A percentile compares a stretch with the other conserved stretches of the same genome.
These are phyloP conservation scores for Daldinia childiae DNA, from an alignment of 495 filamentous ascomycete genomes.

Conservation along the genomic window DNA sequence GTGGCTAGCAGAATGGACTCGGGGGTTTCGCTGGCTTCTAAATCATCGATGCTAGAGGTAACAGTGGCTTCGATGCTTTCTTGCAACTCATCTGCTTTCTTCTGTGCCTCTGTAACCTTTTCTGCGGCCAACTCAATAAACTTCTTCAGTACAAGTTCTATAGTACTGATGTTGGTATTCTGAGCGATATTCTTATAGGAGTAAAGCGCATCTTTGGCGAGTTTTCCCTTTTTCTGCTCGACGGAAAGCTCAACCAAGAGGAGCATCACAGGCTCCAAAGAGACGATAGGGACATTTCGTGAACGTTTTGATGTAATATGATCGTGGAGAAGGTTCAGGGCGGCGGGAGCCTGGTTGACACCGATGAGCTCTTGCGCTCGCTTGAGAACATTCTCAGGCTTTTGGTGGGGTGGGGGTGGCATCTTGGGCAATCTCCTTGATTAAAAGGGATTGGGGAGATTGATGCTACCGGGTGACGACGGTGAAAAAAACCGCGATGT, in stretches of 20 bases:
- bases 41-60: slow-evolving; percentile 80
- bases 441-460: slow-evolving; percentile 40
- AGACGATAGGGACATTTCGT: slow-evolving; percentile 95
- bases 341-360: slow-evolving; percentile 90
- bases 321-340: slow-evolving; percentile 94
- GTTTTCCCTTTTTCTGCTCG: slow-evolving; percentile 95
- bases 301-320: slow-evolving; percentile 98
- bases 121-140: slow-evolving; percentile 97
- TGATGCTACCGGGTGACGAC: slow-evolving; percentile 43
- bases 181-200: slow-evolving; percentile 99
- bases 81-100: slow-evolving; percentile 94
- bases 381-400: slow-evolving; percentile 99
- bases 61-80: slow-evolving; percentile 80
- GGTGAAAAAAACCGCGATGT: slow-evolving; percentile 37
- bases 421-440: slow-evolving; percentile 54
- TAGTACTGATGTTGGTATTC: slow-evolving; percentile 97
- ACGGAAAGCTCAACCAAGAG: slow-evolving; percentile 96
- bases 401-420: slow-evolving; percentile 96
- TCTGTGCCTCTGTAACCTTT: slow-evolving; percentile 95
- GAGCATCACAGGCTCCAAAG: slow-evolving; percentile 97
- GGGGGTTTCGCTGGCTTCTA: slow-evolving; percentile 96
- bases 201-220: slow-evolving; percentile 97
- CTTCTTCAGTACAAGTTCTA: slow-evolving; percentile 94
- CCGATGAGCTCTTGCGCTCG: slow-evolving; percentile 98
- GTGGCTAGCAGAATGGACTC: slow-evolving; percentile 98